Base-by-base conservation (phyloP, 2,329 filamentous ascomycete species). In the Diaporthe sp. region DNA sequence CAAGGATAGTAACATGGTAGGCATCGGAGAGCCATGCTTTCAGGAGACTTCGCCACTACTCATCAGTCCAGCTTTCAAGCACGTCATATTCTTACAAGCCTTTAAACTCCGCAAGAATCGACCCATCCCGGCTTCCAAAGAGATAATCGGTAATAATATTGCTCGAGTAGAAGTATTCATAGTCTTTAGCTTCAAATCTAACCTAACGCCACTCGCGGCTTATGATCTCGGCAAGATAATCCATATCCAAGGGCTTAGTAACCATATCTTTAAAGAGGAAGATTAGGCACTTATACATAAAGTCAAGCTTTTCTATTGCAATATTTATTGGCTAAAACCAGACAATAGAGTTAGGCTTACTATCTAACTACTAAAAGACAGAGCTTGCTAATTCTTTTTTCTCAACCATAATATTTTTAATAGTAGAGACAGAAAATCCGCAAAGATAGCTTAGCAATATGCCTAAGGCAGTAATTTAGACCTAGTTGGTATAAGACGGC, bases 321-420 rank as follows among this genome's bases (percentile, higher is more conserved):
- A 99, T 96, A 73, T 95, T 94, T 4, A 93, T 95, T 32, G 97
- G 89, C 72, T 94, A 93, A 79, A 98, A 92, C 88, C 93, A 95
- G 73, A 98, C 94, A 70, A 97, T 89, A 19, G 92, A 93, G 77
- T 94, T 93, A 2, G 96, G 95, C 63, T 96, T 91, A 32, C 92
- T 89, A 77, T 98, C 95, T 78, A 91, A 93, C 82, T 91, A 93
- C 82, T 94, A 95, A 68, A 92, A 92, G 13, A 98, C 92, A 9
- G 93, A 94, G 83, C 95, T 98, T 4, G 95, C 94, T 61, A 98
- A 90, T 78, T 97, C 94, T 82, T 98, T 96, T 79, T 93, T 95
- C 81, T 99, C 97, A 2, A 99, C 97, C 75, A 99, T 89, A n/a
- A 92, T 90, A 78, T 98, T 98, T 80, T 98, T 96, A 9, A 99